A percentile compares a stretch with the other conserved stretches of the same genome.
Evolutionary conservation across 2,329 filamentous ascomycete species (phyloP).

Genomic region (Aspergillus sp.): DNA sequence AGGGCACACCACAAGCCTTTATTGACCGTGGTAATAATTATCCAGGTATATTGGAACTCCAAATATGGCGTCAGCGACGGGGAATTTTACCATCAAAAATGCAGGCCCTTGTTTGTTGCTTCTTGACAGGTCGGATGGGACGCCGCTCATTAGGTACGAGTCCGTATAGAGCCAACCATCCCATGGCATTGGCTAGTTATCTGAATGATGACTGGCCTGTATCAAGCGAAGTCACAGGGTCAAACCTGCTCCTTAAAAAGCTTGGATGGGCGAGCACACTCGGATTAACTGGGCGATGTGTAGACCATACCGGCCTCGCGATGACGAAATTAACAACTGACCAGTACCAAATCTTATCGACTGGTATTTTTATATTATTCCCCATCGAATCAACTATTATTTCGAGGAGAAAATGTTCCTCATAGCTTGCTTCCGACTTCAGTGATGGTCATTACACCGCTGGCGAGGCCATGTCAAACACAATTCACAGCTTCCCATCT

Average conservation of each 20-base stretch:
- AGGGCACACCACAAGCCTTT: not conserved
- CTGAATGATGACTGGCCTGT: not conserved
- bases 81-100: too few species aligned
- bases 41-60: not conserved
- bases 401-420: not conserved
- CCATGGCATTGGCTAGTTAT: not conserved
- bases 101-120: not conserved
- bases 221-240: not conserved
- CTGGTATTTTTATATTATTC: not conserved
- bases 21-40: not conserved
- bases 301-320: not conserved
- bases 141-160: not conserved
- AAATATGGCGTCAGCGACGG: not conserved
- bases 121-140: not conserved
- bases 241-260: not conserved
- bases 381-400: not conserved
- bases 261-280: not conserved
- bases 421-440: not conserved
- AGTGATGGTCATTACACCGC: not conserved
- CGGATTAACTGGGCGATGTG: not conserved
- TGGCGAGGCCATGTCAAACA: not conserved
- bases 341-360: not conserved
- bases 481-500: constrained; percentile 70
- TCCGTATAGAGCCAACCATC: not conserved
- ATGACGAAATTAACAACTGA: not conserved